Evolutionary conservation across 129 eudicot genomes (phyloP), one percentile per base, ranked within the genome.

Genomic region (Helichrysum umbraculigerum): DNA sequence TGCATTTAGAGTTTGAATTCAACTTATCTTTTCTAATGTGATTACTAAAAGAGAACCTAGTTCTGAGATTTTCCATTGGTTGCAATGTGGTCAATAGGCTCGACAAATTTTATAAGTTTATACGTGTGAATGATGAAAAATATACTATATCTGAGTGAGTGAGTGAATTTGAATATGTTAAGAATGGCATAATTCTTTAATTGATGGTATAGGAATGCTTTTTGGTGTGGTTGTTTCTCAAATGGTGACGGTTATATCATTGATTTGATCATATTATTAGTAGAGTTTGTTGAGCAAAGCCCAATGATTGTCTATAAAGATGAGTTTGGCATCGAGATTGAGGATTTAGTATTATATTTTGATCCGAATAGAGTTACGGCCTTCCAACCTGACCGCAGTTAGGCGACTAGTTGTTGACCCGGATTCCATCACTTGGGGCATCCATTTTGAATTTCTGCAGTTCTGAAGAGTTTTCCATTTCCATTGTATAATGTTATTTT

Each of bases 11-110:
- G 97, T 93, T 22, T 52, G 68, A 4, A 21, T 86, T 19, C 97
- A 91, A 61, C 76, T 94, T 61, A 94, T 91, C 56, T 97, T 89
- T 28, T 62, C 86, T 1, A 90, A 84, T 86, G 90, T 91, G 52
- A 83, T 81, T 21, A 32, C 87, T 7, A 96, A 94, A 80, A 79
- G 85, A 47, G 96, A 91, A 29, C 96, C 97, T 0, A 94, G 91
- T 86, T 83, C 83, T 0, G 87, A 94, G 79, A 79, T 81, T 59
- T 62, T 89, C 34, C 97, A 94, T 79, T 94, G 97, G 98, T 74
- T 94, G 84, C 84, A 94, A 67, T 94, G 92, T 83, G 32, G 89
- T 61, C 82, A 73, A 41, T 72, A 87, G 71, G 96, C 89, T 20
- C 51, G 89, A 3, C 34, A 2, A 84, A 71, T 19, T 84, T 51